These are phyloP conservation scores for Calonectria pseudoturangicola DNA, from an alignment of 2,329 filamentous ascomycete genomes.

Conservation along the genomic window DNA sequence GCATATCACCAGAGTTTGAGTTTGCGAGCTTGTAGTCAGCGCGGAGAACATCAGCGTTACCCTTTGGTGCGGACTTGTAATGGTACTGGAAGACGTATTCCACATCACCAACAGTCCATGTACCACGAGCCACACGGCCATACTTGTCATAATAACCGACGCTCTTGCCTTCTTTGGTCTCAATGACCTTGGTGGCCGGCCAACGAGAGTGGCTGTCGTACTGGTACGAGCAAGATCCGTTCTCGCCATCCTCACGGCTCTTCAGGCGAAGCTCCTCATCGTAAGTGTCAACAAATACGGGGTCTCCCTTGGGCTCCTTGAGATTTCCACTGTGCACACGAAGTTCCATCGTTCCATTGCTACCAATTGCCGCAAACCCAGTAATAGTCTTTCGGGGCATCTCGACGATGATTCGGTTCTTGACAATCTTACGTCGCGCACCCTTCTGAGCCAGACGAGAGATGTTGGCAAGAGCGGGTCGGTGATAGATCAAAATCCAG, in stretches of 20 bases:
- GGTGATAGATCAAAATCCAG: constrained; percentile 42
- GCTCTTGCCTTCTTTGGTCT: constrained; percentile 24
- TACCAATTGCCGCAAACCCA: constrained; percentile 34
- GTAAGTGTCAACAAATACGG: constrained; percentile 37
- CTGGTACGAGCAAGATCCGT: constrained; percentile 35
- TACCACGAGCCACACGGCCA: constrained; percentile 42
- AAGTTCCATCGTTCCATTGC: constrained; percentile 38
- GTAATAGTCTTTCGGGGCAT: constrained; percentile 40
- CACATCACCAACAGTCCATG: constrained; percentile 21
- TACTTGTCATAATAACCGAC: constrained; percentile 45
- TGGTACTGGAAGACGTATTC: constrained; percentile 46
- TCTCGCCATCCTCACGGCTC: constrained; percentile 23
- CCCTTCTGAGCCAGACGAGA: constrained; percentile 42
- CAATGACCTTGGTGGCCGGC: constrained; percentile 35
- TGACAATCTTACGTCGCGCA: constrained; percentile 40
- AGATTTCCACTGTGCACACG: constrained; percentile 34
- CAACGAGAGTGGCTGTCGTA: constrained; percentile 38
- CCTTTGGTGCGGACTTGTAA: constrained; percentile 42
- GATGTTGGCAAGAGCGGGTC: constrained; percentile 39
- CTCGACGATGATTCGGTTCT: constrained; percentile 38
- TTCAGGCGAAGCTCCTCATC: constrained; percentile 40
- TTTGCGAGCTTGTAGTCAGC: constrained; percentile 41
- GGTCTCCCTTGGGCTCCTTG: constrained; percentile 34
- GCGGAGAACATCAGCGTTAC: constrained; percentile 41
- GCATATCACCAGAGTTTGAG: constrained; percentile 22